A percentile compares a stretch with the other conserved stretches of the same genome.
Conservation (phyloP, 768 basidiomycete genomes). For the Hebeloma cylindrosporum region DNA sequence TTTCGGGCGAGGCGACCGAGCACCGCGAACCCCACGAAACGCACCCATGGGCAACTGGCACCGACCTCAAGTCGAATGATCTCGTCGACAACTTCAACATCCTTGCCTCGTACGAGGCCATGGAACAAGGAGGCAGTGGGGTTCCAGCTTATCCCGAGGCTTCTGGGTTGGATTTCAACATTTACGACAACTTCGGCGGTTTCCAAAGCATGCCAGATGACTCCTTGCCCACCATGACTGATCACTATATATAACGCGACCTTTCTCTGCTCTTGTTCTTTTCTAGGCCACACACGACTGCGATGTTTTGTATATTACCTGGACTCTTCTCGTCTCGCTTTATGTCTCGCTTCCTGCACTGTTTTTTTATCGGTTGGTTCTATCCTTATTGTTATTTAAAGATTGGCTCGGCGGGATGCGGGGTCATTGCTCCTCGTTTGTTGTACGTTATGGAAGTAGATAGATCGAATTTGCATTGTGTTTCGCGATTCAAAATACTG, state of each 20-base stretch:
- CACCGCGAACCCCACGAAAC: slow-evolving; percentile 8
- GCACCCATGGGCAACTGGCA: slow-evolving; percentile 10
- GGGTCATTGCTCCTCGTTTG: no score
- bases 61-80: slow-evolving; percentile 19
- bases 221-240: slow-evolving; percentile 22
- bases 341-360: background rate
- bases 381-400: slow-evolving; percentile 11
- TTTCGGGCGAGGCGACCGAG: slow-evolving; percentile 9
- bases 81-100: slow-evolving; percentile 22
- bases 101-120: slow-evolving; percentile 21
- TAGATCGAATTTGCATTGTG: no score
- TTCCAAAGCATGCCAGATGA: slow-evolving; percentile 28
- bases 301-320: slow-evolving; percentile 10
- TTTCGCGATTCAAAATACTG: no score
- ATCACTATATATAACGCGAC: slow-evolving; percentile 23
- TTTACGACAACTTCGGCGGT: slow-evolving; percentile 29
- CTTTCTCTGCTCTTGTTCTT: slow-evolving; percentile 1
- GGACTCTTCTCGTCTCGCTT: slow-evolving; percentile 7
- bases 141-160: slow-evolving; percentile 24
- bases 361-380: slow-evolving; percentile 1
- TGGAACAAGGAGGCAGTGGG: slow-evolving; percentile 16
- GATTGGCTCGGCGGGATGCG: no score
- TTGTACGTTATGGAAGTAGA: no score
- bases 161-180: slow-evolving; percentile 25
- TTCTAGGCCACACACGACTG: slow-evolving; percentile 6